Conservation (phyloP, 148 eudicot species). For the Mesembryanthemum crystallinum region DNA sequence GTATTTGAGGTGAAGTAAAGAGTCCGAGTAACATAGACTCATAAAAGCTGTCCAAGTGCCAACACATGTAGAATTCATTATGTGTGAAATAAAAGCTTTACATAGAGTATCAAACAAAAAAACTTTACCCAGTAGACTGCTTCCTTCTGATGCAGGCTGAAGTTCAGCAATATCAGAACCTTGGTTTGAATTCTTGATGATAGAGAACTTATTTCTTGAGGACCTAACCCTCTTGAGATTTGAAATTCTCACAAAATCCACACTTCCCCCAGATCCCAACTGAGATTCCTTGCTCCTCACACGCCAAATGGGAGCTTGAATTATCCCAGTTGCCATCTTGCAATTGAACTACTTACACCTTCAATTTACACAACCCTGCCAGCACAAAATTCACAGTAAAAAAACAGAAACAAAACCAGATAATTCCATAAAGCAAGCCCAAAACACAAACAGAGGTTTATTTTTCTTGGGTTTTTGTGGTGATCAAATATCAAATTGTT, state of each 20-base stretch:
- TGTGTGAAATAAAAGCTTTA: not conserved
- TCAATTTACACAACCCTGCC: constrained; percentile 24
- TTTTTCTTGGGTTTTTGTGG: not conserved
- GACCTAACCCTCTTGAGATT: constrained; percentile 47
- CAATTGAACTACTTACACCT: constrained; percentile 27
- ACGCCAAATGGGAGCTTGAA: constrained; percentile 62
- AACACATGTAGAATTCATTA: not conserved
- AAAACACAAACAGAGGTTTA: not conserved
- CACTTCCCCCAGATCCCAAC: constrained; percentile 51
- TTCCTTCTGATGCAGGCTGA: constrained; percentile 86
- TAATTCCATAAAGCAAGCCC: not conserved
- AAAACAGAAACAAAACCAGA: not conserved
- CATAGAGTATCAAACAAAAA: not conserved
- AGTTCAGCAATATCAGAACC: constrained; percentile 84
- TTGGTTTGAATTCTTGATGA: constrained; percentile 60
- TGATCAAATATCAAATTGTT: not conserved
- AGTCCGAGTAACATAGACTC: no score
- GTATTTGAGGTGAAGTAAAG: no score
- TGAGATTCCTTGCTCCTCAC: constrained; percentile 56
- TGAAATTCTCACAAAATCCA: constrained; percentile 64
- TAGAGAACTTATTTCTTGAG: constrained; percentile 44
- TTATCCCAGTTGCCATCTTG: constrained; percentile 75
- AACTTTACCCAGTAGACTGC: constrained; percentile 68
- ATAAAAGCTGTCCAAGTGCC: not conserved
- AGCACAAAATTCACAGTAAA: not conserved